Evolutionary conservation across 2,329 filamentous ascomycete genomes (phyloP).

Genomic region (Dothideomycetes sp.): DNA sequence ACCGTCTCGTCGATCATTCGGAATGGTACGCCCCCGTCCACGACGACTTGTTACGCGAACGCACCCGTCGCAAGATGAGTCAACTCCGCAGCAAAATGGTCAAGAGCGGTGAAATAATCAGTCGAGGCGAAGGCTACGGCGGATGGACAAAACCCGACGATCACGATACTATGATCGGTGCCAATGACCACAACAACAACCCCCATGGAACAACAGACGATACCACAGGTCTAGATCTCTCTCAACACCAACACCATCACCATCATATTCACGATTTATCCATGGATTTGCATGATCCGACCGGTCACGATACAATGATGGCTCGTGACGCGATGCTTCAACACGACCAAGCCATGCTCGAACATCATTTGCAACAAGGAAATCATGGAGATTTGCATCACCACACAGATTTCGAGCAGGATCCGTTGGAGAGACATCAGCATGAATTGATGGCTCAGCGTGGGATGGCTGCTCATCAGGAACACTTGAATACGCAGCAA

Average conservation of each 20-base stretch:
- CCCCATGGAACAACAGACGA: neutral
- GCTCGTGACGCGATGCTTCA: constrained; percentile 13
- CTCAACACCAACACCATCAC: constrained; percentile 8
- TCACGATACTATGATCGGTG: constrained; percentile 25
- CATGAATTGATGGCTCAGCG: constrained; percentile 12
- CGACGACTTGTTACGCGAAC: constrained; percentile 29
- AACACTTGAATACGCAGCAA: constrained; percentile 5
- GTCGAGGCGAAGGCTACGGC: constrained; percentile 23
- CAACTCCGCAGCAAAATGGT: constrained; percentile 31
- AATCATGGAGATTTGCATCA: constrained; percentile 7
- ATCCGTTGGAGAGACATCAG: constrained; percentile 10
- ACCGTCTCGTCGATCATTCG: constrained; percentile 26
- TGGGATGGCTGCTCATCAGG: constrained; percentile 12
- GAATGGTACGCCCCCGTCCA: constrained; percentile 28
- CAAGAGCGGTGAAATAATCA: constrained; percentile 30
- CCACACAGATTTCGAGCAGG: constrained; percentile 7
- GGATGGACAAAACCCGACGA: constrained; percentile 25
- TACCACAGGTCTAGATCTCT: constrained; percentile 3
- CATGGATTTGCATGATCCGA: constrained; percentile 6
- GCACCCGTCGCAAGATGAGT: constrained; percentile 30
- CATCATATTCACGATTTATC: constrained; percentile 7
- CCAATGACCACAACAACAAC: constrained; percentile 19
- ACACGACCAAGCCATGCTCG: constrained; percentile 12
- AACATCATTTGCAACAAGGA: constrained; percentile 4
- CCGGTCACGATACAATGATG: constrained; percentile 9